These are phyloP conservation scores for Xylaria nigripes DNA, from an alignment of 495 filamentous ascomycete genomes.

Conservation along the genomic window DNA sequence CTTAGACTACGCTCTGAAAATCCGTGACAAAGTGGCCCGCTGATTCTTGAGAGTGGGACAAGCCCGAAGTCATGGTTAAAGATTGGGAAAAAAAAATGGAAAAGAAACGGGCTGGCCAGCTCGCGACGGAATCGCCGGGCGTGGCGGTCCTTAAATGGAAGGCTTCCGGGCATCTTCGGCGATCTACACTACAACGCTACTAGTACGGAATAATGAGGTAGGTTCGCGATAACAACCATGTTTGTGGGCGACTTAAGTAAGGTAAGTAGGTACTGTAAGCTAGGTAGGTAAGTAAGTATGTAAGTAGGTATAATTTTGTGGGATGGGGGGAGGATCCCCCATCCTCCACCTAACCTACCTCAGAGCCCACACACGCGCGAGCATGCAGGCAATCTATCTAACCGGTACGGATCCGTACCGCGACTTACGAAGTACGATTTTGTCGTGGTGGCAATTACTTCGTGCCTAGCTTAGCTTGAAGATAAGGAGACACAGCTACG, in stretches of 20 bases:
- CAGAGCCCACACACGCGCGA: background rate
- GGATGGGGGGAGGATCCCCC: too few relatives aligned
- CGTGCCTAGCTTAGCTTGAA: background rate
- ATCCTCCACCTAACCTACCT: too few relatives aligned
- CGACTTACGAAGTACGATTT: too few relatives aligned
- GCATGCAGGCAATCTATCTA: slow-evolving; percentile 5
- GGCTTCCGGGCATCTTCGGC: background rate
- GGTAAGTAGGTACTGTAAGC: background rate
- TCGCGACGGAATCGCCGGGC: background rate
- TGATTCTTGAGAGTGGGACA: slow-evolving; percentile 9
- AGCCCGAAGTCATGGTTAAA: slow-evolving; percentile 8
- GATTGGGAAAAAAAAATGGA: background rate
- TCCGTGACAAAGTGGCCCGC: too few relatives aligned
- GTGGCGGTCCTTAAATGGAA: background rate
- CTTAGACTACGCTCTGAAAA: too few relatives aligned
- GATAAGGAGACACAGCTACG: slow-evolving; percentile 11
- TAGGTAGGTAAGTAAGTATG: background rate
- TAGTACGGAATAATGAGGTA: slow-evolving; percentile 3
- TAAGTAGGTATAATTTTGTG: too few relatives aligned
- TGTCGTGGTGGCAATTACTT: too few relatives aligned
- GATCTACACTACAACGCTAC: background rate
- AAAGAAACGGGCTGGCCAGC: too few relatives aligned
- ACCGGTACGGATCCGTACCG: background rate
- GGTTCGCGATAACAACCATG: slow-evolving; percentile 2
- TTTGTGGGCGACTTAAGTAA: background rate